Base-by-base conservation (phyloP, 192 early-diverging fungal species). In the Funneliformis mosseae region DNA sequence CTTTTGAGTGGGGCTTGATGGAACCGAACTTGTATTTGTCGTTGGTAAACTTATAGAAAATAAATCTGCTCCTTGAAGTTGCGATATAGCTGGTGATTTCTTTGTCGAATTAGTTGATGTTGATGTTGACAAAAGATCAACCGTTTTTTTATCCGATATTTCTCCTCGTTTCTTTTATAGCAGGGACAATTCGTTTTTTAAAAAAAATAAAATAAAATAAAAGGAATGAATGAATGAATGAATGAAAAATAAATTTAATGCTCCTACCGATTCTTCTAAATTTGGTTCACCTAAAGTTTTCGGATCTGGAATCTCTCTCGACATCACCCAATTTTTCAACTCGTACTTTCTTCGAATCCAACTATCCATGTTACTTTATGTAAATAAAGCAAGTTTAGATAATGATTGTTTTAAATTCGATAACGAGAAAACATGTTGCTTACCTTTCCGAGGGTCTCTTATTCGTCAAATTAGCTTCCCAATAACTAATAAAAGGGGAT, bases 271-370 rank as follows among this genome's bases (percentile, higher is more conserved):
- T 66, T 60, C 41, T 74, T 14, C 60, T n/a, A 45, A 39, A 76
- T 46, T 18, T 8, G 33, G 70, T 39, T 55, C 80, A 42, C 82
- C 84, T 45, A 96, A 81, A 16, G 89, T 91, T 21, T 86, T 89
- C 8, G 94, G 93, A 81, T 94, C 92, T 25, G 94, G 93, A 61
- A 96, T 86, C 10, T 90, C 85, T 12, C 93, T 92, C 70, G 90
- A 91, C 88, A 85, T 87, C 16, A 91, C 92, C 86, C 90, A 96
- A 80, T 89, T 88, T 81, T 93, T 94, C 66, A 89, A 84, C 46
- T 96, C 93, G 80, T 96, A 96, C 76, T 96, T 96, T 64, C 90
- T 82, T 61, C 93, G 85, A 74, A 96, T 96, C 88, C 91, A 96
- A 25, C 84, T 81, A 64, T 93, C 92, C 50, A 92, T 92, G 71